These are phyloP conservation scores for Dictyostelium discoideum DNA, from an alignment of 78 protist genomes.

Conservation along the genomic window DNA sequence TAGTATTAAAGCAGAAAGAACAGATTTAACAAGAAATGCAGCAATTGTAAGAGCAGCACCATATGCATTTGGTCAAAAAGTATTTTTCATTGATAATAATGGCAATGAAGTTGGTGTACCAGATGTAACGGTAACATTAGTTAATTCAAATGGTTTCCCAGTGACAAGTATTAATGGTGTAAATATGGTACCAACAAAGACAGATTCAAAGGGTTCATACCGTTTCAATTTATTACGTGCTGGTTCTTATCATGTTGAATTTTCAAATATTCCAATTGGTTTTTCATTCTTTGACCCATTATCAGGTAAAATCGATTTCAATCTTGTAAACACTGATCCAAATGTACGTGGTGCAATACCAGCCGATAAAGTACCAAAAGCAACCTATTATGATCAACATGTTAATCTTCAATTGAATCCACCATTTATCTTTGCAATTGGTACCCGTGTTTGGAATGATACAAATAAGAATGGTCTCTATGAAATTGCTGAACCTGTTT, in stretches of 20 bases:
- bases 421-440: slow-evolving; percentile 22
- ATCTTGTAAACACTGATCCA: not conserved
- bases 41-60: not conserved
- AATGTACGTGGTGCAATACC: slow-evolving; percentile 8
- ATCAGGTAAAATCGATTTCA: not conserved
- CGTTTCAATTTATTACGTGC: slow-evolving; percentile 14
- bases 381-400: slow-evolving; percentile 24
- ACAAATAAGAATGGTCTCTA: slow-evolving; percentile 19
- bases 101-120: slow-evolving; percentile 16
- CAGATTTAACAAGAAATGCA: slow-evolving; percentile 23
- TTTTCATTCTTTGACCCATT: not conserved
- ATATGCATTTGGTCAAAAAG: slow-evolving; percentile 27
- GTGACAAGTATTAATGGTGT: not conserved
- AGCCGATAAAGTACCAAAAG: not conserved
- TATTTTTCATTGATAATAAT: not conserved
- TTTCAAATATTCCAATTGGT: slow-evolving; percentile 26
- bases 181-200: not conserved
- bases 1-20: not conserved
- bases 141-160: not conserved
- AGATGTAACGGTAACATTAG: not conserved
- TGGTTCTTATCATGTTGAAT: slow-evolving; percentile 21
- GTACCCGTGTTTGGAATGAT: slow-evolving; percentile 31
- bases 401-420: slow-evolving; percentile 16
- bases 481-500: not conserved
- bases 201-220: not conserved